Evolutionary conservation across 1,139 yeast genomes (phyloP).

Genomic region (Blastobotrys ciferrii): DNA sequence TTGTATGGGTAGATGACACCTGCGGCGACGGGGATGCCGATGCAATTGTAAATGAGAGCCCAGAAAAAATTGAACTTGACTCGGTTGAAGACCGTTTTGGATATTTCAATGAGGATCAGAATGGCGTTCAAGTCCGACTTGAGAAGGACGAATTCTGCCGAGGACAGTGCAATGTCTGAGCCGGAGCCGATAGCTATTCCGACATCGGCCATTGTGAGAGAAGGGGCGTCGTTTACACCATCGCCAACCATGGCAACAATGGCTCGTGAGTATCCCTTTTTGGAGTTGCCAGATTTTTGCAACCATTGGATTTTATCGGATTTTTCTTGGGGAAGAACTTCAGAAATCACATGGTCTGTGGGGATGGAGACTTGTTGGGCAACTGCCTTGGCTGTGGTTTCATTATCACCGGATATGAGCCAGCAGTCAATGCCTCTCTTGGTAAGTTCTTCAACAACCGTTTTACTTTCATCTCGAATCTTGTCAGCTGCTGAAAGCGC

Average conservation of each 20-base stretch:
- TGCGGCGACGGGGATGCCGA: conserved; percentile 92
- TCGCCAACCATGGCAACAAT: conserved; percentile 77
- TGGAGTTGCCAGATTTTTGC: conserved; percentile 39
- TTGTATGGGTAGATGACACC: conserved; percentile 79
- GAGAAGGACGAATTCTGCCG: conserved; percentile 83
- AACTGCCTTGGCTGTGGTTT: conserved; percentile 63
- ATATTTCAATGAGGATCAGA: conserved; percentile 64
- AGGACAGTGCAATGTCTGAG: conserved; percentile 88
- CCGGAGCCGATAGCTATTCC: conserved; percentile 93
- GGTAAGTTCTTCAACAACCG: conserved; percentile 50
- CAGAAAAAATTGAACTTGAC: conserved; percentile 79
- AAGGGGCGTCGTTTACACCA: conserved; percentile 95
- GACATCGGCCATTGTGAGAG: conserved; percentile 78
- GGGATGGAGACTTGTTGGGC: conserved; percentile 62
- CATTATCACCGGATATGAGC: conserved; percentile 74
- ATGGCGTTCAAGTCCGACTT: conserved; percentile 46
- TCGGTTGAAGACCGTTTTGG: conserved; percentile 64
- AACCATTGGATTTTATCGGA: conserved; percentile 57
- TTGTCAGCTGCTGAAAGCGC: conserved; percentile 63
- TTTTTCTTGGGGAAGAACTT: conserved; percentile 71
- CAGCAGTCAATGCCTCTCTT: conserved; percentile 55
- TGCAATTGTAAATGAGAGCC: conserved; percentile 80
- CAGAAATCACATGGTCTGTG: conserved; percentile 57
- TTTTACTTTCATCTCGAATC: conserved; percentile 58
- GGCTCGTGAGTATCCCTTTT: conserved; percentile 28